Conservation (phyloP, 257 asterid genomes). For the Nicotiana undulata region DNA sequence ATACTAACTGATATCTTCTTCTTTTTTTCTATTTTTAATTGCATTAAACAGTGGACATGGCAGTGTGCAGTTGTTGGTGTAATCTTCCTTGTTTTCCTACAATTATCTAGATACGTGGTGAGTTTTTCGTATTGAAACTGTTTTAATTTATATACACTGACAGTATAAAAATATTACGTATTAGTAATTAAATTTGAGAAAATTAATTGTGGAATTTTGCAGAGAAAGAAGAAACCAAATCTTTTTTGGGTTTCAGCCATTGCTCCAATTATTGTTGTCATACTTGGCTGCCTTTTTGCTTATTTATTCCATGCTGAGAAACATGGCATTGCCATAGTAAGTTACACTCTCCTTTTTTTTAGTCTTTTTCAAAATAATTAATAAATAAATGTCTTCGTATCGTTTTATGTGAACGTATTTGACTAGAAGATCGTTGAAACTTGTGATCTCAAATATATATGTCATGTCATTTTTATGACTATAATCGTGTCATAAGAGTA, state of each 20-base stretch:
- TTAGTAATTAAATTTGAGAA: too few species aligned
- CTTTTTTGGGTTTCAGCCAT: constrained; percentile 84
- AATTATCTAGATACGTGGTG: constrained; percentile 54
- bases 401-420: too few species aligned
- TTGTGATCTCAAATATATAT: too few species aligned
- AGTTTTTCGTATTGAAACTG: background rate
- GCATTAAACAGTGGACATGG: constrained; percentile 48
- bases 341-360: background rate
- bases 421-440: too few species aligned
- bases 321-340: constrained; percentile 50
- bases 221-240: constrained; percentile 57
- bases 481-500: too few species aligned
- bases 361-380: background rate
- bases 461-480: too few species aligned
- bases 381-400: too few species aligned
- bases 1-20: background rate
- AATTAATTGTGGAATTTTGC: background rate
- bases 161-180: background rate
- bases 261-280: constrained; percentile 61
- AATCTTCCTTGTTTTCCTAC: constrained; percentile 60
- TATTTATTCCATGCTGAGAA: constrained; percentile 39
- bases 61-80: constrained; percentile 41
- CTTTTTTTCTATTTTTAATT: background rate
- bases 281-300: constrained; percentile 58
- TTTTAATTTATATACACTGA: background rate